Evolutionary conservation across 768 basidiomycete genomes (phyloP).

Genomic region (Baorangia bicolor): DNA sequence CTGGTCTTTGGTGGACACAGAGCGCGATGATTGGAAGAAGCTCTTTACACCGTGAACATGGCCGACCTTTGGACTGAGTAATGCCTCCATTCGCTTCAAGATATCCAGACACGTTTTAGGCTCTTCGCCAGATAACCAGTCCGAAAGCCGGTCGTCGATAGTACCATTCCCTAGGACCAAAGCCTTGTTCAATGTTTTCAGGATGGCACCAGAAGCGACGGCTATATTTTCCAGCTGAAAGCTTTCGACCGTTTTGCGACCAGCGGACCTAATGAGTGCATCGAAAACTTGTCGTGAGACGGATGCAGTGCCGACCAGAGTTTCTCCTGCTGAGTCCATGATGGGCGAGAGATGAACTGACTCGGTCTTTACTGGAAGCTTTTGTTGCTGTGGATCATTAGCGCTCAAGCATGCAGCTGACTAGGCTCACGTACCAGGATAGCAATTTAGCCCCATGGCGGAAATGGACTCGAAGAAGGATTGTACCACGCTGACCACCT

Average conservation of each 20-base stretch:
- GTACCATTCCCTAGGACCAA: not conserved
- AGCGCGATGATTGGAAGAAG: not conserved
- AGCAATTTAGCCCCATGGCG: too few relatives aligned
- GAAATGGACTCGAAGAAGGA: too few relatives aligned
- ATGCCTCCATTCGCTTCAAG: constrained; percentile 9
- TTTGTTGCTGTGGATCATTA: too few relatives aligned
- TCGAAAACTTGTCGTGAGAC: not conserved
- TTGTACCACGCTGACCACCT: too few relatives aligned
- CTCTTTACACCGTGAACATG: not conserved
- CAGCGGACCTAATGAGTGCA: not conserved
- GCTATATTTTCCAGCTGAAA: constrained; percentile 1
- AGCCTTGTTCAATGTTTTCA: constrained; percentile 4
- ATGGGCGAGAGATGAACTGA: not conserved
- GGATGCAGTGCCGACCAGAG: constrained; percentile 2
- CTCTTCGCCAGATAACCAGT: constrained; percentile 11
- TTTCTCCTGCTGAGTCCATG: not conserved
- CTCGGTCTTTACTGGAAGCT: too few relatives aligned
- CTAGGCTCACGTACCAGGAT: too few relatives aligned
- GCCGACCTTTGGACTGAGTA: not conserved
- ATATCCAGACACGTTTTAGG: not conserved
- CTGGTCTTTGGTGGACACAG: not conserved
- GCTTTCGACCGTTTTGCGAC: not conserved
- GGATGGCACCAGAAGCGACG: not conserved
- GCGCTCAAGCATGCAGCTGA: too few relatives aligned
- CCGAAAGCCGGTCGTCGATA: constrained; percentile 7